Evolutionary conservation across 441 rosid genomes (phyloP), one percentile per base, ranked within the genome.

Genomic region (Gossypium gossypioides): DNA sequence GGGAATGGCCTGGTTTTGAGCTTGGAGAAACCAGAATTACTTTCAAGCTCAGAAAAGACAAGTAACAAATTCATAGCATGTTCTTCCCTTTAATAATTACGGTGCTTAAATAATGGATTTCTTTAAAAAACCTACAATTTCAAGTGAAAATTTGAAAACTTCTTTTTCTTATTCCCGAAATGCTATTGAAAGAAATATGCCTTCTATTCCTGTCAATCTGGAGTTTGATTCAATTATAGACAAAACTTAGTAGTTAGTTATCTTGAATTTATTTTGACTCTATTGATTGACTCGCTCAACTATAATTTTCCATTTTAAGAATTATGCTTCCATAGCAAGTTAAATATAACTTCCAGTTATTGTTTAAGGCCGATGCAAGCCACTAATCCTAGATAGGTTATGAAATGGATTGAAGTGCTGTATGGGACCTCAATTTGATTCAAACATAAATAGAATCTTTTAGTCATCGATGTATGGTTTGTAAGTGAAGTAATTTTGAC

Each of bases 41-140:
- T 42, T 89, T 91, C 83, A 91, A 91, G 83, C 95, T 89, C 81
- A 84, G 93, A 82, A 89, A 91, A 80, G 97, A 91, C 86, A 91
- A 83, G 97, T 91, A 91, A 68, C 10, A 48, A 25, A 48, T 67
- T 61, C 29, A 44, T 56, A 6, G 24, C 65, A 37, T 44, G 52
- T 76, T 37, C 48, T 75, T 44, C 55, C 22, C 22, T 60, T 15
- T 40, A 37, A 18, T 69, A 15, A 15, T 58, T 57, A 59, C 4
- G 9, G 16, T 42, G 16, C n/a, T 55, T 25, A 22, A 61, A 7
- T 50, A 22, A 29, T 29, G 58, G 27, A 16, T 25, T 46, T 59
- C 58, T 50, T 50, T 29, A 25, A 24, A 21, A 29, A 52, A 22
- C 52, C 40, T 37, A 37, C 15, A 24, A 34, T 37, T n/a, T 73